phyloP scores from a whole-genome alignment of 257 asterid genomes.

The Ehretia macrophylla region DNA sequence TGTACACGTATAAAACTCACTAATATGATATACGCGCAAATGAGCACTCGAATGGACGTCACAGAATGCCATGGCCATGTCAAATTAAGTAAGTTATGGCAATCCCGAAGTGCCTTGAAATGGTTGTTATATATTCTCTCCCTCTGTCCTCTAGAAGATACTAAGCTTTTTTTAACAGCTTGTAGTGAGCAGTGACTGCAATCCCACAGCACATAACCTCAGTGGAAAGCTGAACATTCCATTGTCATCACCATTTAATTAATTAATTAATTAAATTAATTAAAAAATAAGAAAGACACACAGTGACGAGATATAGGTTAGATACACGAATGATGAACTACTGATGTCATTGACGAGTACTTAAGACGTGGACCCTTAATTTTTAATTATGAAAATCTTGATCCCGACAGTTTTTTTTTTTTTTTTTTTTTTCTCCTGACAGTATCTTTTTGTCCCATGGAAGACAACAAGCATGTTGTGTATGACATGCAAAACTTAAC shows the following conservation, averaged over 20 bases:
- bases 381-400: neutral
- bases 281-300: neutral
- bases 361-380: too few relatives aligned
- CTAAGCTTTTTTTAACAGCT: too few relatives aligned
- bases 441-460: too few relatives aligned
- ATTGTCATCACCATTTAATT: neutral
- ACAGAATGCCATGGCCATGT: too few relatives aligned
- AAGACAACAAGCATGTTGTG: too few relatives aligned
- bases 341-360: neutral
- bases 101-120: neutral
- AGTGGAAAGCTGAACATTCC: neutral
- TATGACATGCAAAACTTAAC: neutral
- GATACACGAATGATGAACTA: neutral
- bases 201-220: constrained; percentile 14
- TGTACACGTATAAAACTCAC: too few relatives aligned
- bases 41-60: too few relatives aligned
- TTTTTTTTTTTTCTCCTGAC: too few relatives aligned
- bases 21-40: too few relatives aligned
- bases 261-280: too few relatives aligned
- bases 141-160: neutral
- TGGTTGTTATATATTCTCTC: neutral
- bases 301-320: neutral
- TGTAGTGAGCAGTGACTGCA: constrained; percentile 9
- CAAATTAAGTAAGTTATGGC: neutral
- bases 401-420: neutral